Conservation (phyloP, 2,329 filamentous ascomycete species). For the Amauroascus niger region DNA sequence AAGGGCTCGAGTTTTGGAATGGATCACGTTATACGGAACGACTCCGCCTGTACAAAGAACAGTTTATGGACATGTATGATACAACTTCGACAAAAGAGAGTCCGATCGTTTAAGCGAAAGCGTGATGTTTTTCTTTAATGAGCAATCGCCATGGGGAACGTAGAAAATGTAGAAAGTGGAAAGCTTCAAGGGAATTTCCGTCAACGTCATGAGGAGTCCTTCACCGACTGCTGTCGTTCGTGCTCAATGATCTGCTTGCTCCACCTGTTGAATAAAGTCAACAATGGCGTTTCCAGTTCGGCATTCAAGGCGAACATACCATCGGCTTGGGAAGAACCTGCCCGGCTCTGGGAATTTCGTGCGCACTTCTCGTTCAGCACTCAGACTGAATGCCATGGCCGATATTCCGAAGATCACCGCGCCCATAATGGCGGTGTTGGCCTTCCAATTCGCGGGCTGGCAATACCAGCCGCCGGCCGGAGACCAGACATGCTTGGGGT, state of each 20-base stretch:
- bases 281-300: constrained; percentile 17
- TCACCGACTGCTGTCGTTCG: constrained; percentile 43
- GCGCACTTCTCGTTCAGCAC: constrained; percentile 63
- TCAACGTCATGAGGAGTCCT: constrained; percentile 9
- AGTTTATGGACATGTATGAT: constrained; percentile 33
- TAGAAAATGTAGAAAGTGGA: not conserved
- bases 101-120: constrained; percentile 16
- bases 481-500: constrained; percentile 99
- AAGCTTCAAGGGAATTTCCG: not conserved
- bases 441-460: constrained; percentile 89
- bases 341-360: constrained; percentile 65
- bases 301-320: constrained; percentile 45
- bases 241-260: constrained; percentile 62
- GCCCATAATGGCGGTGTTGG: constrained; percentile 72
- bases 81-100: constrained; percentile 25
- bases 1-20: constrained; percentile 38
- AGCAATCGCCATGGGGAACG: not conserved
- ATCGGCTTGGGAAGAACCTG: constrained; percentile 74
- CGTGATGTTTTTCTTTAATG: constrained; percentile 11
- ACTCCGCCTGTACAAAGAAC: constrained; percentile 37
- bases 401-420: constrained; percentile 59
- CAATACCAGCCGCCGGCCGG: constrained; percentile 96
- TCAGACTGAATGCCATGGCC: constrained; percentile 59
- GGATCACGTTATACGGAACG: constrained; percentile 37
- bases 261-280: constrained; percentile 44